Base-by-base conservation (phyloP, 768 basidiomycete genomes). In the Phaeotremella fagi region DNA sequence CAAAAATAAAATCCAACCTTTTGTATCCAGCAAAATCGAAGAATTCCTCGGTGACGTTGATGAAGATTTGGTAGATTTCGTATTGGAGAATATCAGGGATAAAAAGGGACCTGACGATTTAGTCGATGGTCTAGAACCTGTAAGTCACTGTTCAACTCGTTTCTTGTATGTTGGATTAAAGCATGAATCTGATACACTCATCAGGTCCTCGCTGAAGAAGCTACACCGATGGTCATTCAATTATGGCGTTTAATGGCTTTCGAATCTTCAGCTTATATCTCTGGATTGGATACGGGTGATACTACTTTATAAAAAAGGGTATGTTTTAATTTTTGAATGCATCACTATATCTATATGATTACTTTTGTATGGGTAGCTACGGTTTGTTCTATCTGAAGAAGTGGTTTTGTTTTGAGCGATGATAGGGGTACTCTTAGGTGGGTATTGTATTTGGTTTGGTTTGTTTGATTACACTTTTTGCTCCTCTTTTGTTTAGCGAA, bases 181-280 rank as follows among this genome's bases (percentile, higher is more conserved):
- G 23, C n/a, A n/a, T n/a, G n/a, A n/a, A n/a, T n/a, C n/a, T n/a
- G n/a, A n/a, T n/a, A n/a, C 31, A 5, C 24, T 15, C 26, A n/a
- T 7, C 67, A 95, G 91, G 88, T 95, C 3, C 78, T 97, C 29
- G 90, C 90, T 70, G 91, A 94, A 73, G 91, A 97, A 71, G 90
- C 91, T 4, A 77, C 78, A 24, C 85, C 89, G 55, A 81, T 92
- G 53, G 79, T 82, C n/a, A 74, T 85, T 63, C 80, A 80, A 56
- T 79, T 95, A 44, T 97, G 91, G 91, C 83, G 89, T 50, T 87
- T 90, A 76, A 81, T 94, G 63, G 88, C 90, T 46, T 94, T 94
- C 71, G 91, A 97, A 79, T 90, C 89, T 66, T 86, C 89, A 82
- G 88, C 90, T 24, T 91, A 88, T 72, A 84, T 82, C 57, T 88